Evolutionary conservation across 495 filamentous ascomycete genomes (phyloP).

Genomic region (Annulohypoxylon stygium): DNA sequence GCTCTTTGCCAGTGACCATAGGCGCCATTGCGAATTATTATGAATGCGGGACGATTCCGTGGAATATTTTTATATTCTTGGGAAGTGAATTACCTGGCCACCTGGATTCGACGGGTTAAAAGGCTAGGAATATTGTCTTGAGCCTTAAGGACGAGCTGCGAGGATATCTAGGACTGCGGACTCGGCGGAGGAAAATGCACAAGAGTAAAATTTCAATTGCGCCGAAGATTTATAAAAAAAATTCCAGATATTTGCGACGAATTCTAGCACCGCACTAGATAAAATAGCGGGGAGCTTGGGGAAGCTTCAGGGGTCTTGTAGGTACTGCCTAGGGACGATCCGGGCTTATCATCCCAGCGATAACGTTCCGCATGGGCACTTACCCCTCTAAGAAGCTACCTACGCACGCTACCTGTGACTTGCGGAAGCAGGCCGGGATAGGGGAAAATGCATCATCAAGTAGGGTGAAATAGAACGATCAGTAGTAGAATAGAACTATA

Average conservation of each 20-base stretch:
- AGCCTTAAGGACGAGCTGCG: constrained; percentile 17
- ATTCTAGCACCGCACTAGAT: constrained; percentile 31
- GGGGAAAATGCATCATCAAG: neutral
- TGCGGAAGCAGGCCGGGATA: neutral
- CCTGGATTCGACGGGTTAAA: constrained; percentile 2
- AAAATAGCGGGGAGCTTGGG: constrained; percentile 38
- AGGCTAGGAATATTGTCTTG: neutral
- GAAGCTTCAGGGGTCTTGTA: constrained; percentile 19
- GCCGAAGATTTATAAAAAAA: constrained; percentile 36
- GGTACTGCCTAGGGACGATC: constrained; percentile 12
- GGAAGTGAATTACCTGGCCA: neutral
- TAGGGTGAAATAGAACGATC: neutral
- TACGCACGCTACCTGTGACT: neutral
- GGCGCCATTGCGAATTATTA: constrained; percentile 60
- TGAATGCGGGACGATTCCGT: constrained; percentile 15
- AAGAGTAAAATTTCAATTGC: constrained; percentile 42
- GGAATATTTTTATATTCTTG: neutral
- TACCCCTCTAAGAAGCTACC: constrained; percentile 7
- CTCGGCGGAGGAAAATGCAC: constrained; percentile 24
- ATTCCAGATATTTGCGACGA: constrained; percentile 29
- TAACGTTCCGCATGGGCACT: constrained; percentile 22
- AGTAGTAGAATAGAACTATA: neutral
- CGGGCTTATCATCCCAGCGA: constrained; percentile 33
- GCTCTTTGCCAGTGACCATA: constrained; percentile 72
- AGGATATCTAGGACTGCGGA: constrained; percentile 19